Evolutionary conservation across 83 land plant species (phyloP).

Genomic region (Larix sibirica): DNA sequence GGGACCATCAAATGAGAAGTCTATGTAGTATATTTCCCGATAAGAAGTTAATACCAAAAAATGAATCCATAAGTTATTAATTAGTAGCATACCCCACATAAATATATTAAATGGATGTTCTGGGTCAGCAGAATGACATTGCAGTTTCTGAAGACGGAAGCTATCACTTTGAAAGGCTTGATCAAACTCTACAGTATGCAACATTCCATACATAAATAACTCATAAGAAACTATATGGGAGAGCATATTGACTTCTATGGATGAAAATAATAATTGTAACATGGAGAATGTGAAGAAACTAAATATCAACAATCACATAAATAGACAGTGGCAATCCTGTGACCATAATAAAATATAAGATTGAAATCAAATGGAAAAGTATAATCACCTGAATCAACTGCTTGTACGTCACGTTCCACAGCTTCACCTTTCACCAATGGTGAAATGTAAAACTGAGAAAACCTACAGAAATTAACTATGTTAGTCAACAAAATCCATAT

Average conservation of each 20-base stretch:
- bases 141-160: constrained; percentile 87
- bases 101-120: constrained; percentile 86
- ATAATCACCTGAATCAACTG: constrained; percentile 89
- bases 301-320: neutral
- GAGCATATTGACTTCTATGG: neutral
- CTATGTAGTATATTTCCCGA: neutral
- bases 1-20: neutral
- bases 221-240: neutral
- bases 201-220: neutral
- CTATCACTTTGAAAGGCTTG: constrained; percentile 88
- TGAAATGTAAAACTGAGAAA: constrained; percentile 92
- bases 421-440: constrained; percentile 91
- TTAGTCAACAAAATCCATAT: neutral
- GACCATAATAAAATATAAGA: neutral
- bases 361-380: neutral
- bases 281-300: neutral
- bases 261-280: neutral
- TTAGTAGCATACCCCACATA: constrained; percentile 73
- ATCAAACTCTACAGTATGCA: constrained; percentile 63
- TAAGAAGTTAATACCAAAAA: neutral
- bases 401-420: constrained; percentile 93
- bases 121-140: constrained; percentile 78
- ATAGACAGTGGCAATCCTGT: neutral
- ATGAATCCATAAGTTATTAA: neutral
- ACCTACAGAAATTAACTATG: constrained; percentile 42